A percentile compares a stretch with the other conserved stretches of the same genome.
Conservation (phyloP, 1,284 basidiomycete genomes). For the Ceratobasidium papillatum region DNA sequence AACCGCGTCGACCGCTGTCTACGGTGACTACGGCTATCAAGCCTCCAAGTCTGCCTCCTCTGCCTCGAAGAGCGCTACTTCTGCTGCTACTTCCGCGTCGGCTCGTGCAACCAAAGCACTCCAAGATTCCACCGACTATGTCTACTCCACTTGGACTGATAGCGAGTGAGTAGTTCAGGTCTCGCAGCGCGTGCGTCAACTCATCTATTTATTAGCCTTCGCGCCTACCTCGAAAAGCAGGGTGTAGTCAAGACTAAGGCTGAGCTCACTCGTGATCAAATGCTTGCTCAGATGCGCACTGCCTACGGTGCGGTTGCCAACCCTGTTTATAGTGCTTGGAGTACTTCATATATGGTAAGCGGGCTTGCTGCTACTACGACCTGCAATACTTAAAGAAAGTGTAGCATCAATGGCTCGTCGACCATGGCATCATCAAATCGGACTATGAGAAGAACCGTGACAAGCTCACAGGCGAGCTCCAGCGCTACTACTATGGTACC, state of each 20-base stretch:
- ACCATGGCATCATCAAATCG: conserved; percentile 73
- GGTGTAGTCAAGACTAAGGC: conserved; percentile 73
- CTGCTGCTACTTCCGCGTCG: conserved; percentile 60
- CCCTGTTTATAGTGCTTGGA: conserved; percentile 85
- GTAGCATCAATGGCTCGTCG: conserved; percentile 82
- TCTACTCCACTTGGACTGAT: conserved; percentile 90
- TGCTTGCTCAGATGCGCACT: conserved; percentile 72
- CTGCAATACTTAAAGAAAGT: background rate
- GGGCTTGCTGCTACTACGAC: background rate
- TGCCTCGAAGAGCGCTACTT: conserved; percentile 47
- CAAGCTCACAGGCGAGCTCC: conserved; percentile 74
- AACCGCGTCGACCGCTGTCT: conserved; percentile 61
- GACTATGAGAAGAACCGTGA: conserved; percentile 72
- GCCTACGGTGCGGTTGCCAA: conserved; percentile 67
- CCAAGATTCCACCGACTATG: conserved; percentile 82
- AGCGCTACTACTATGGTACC: conserved; percentile 77
- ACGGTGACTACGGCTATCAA: conserved; percentile 63
- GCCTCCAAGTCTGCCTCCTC: conserved; percentile 58
- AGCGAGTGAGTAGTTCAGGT: conserved; percentile 53
- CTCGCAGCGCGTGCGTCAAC: background rate
- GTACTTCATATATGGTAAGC: conserved; percentile 80
- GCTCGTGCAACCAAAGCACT: conserved; percentile 65
- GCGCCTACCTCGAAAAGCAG: conserved; percentile 75
- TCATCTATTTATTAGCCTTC: conserved; percentile 38
- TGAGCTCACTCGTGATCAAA: conserved; percentile 69